These are phyloP conservation scores for Coemansia sp. DNA, from an alignment of 192 early-diverging fungal species.

Conservation along the genomic window DNA sequence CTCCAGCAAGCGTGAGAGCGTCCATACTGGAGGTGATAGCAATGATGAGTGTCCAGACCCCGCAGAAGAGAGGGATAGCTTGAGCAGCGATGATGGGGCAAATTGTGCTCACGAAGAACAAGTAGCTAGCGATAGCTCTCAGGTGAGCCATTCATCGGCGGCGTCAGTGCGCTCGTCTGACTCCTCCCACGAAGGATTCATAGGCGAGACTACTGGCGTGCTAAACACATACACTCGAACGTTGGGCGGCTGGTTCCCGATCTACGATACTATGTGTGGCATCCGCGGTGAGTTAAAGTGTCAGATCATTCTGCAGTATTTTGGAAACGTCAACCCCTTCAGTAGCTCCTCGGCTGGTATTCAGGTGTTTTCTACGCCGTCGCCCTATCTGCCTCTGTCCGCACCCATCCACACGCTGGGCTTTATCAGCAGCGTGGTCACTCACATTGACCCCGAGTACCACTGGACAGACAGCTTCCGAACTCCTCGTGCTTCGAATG, in stretches of 20 bases:
- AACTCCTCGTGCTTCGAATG: constrained; percentile 74
- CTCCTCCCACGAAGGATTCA: constrained; percentile 11
- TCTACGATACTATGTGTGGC: constrained; percentile 72
- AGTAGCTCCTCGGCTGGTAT: constrained; percentile 68
- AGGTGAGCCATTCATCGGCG: neutral
- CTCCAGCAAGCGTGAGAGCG: neutral
- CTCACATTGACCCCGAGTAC: constrained; percentile 78
- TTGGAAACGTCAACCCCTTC: constrained; percentile 81
- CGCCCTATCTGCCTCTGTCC: constrained; percentile 49
- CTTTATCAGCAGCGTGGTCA: constrained; percentile 68
- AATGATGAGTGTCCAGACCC: neutral
- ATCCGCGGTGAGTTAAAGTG: constrained; percentile 72
- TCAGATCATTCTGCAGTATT: constrained; percentile 72
- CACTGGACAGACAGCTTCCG: constrained; percentile 80
- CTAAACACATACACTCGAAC: constrained; percentile 24
- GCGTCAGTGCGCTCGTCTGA: constrained; percentile 1
- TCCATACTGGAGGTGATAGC: neutral
- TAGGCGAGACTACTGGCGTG: constrained; percentile 18
- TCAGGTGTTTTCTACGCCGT: constrained; percentile 63
- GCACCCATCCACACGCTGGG: constrained; percentile 56
- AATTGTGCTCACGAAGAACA: neutral
- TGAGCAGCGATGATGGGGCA: neutral
- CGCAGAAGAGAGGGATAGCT: neutral
- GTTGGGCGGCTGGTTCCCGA: constrained; percentile 72
- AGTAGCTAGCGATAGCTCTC: neutral